Conservation (phyloP, 345 rosid genomes). For the Euphorbia peplus region DNA sequence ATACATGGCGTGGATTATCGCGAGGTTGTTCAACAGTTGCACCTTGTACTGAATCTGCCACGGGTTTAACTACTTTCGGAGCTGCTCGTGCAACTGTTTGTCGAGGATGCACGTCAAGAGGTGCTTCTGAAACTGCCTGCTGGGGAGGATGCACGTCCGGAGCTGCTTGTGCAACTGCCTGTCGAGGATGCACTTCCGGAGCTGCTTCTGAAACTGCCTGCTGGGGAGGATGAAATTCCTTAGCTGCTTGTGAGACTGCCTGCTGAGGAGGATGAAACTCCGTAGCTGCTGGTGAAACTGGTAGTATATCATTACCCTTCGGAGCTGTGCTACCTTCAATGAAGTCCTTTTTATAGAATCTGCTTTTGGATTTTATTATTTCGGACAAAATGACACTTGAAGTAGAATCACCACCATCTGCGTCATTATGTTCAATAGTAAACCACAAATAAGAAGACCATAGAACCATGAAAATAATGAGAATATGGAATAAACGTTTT, state of each 20-base stretch:
- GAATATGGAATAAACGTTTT: background rate
- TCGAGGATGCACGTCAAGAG: too few relatives aligned
- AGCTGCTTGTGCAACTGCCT: too few relatives aligned
- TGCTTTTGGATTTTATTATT: slow-evolving; percentile 38
- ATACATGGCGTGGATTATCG: slow-evolving; percentile 7
- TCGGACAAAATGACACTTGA: slow-evolving; percentile 22
- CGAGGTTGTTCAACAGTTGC: background rate
- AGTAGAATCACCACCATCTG: slow-evolving; percentile 23
- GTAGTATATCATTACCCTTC: background rate
- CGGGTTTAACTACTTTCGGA: background rate
- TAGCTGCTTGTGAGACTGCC: background rate
- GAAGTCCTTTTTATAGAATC: slow-evolving; percentile 26
- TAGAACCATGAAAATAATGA: background rate
- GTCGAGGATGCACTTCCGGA: too few relatives aligned
- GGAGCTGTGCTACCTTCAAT: background rate
- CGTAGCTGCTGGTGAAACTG: background rate
- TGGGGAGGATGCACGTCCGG: background rate
- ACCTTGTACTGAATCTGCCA: background rate
- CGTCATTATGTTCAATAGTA: slow-evolving; percentile 3
- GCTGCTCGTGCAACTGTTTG: background rate
- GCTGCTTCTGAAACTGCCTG: too few relatives aligned
- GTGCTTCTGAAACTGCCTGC: background rate
- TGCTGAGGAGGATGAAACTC: slow-evolving; percentile 7
- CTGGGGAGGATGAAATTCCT: too few relatives aligned
- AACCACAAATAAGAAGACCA: background rate